These are phyloP conservation scores for Chaetomium strumarium DNA, from an alignment of 2,329 filamentous ascomycete genomes.

Conservation along the genomic window DNA sequence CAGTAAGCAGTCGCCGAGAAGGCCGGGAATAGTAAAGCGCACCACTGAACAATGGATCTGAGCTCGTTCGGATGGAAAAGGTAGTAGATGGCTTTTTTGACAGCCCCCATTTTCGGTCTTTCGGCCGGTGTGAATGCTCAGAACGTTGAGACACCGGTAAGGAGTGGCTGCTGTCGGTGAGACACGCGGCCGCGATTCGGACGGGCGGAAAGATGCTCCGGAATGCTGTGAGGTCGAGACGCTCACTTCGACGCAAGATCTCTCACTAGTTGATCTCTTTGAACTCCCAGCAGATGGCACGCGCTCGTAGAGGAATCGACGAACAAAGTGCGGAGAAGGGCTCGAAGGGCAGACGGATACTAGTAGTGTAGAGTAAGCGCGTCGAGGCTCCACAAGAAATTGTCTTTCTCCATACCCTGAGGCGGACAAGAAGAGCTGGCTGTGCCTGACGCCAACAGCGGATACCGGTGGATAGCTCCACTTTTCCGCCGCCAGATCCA, in stretches of 20 bases:
- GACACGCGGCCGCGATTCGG: slow-evolving; percentile 1
- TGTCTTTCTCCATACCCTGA: slow-evolving; percentile 14
- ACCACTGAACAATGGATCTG: slow-evolving; percentile 86
- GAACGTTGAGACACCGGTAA: not conserved
- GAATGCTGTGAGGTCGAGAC: too few relatives aligned
- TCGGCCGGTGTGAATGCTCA: not conserved
- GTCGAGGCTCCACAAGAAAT: slow-evolving; percentile 19
- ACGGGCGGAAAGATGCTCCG: not conserved
- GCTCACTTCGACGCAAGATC: too few relatives aligned
- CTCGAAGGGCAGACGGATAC: too few relatives aligned
- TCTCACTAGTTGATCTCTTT: too few relatives aligned
- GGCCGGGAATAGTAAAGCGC: slow-evolving; percentile 27
- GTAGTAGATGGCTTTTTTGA: slow-evolving; percentile 59
- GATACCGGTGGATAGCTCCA: not conserved
- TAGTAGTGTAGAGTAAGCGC: slow-evolving; percentile 3
- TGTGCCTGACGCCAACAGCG: slow-evolving; percentile 2
- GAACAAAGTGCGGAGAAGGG: slow-evolving; percentile 9
- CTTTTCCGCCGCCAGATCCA: not conserved
- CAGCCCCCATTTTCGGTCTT: slow-evolving; percentile 45
- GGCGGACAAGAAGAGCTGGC: slow-evolving; percentile 1
- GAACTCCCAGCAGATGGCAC: not conserved
- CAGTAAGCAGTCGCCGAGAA: slow-evolving; percentile 23
- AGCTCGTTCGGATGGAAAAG: slow-evolving; percentile 70
- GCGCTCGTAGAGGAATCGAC: not conserved
- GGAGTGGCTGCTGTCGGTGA: slow-evolving; percentile 8